phyloP scores from a whole-genome alignment of 2,329 filamentous ascomycete species.

The Cylindrodendrum hubeiense region DNA sequence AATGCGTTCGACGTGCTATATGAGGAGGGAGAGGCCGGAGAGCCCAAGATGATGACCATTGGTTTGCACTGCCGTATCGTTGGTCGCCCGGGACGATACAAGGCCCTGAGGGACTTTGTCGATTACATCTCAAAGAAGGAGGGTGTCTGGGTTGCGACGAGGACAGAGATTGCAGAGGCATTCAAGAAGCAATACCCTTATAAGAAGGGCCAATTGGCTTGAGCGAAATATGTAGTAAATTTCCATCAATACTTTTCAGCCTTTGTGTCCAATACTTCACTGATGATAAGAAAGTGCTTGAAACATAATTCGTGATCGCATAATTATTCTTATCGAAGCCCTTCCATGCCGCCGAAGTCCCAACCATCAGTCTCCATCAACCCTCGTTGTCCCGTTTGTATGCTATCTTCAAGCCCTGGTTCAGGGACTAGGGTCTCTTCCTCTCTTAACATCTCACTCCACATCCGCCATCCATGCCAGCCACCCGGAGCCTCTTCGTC shows the following conservation, averaged over 20 bases:
- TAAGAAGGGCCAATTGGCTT: constrained; percentile 53
- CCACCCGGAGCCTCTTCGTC: constrained; percentile 45
- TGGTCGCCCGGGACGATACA: constrained; percentile 64
- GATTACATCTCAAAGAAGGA: constrained; percentile 65
- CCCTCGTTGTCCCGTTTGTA: too few species aligned
- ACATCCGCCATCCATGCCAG: constrained; percentile 46
- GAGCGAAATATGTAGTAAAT: background rate
- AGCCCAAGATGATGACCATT: constrained; percentile 70
- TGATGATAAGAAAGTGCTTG: too few species aligned
- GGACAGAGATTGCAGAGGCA: constrained; percentile 64
- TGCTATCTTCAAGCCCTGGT: too few species aligned
- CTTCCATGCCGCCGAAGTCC: too few species aligned
- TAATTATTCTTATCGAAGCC: too few species aligned
- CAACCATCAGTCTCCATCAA: too few species aligned
- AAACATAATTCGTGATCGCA: too few species aligned
- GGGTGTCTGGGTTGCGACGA: constrained; percentile 65
- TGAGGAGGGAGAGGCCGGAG: constrained; percentile 59
- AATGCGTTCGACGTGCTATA: constrained; percentile 66
- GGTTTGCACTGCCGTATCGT: constrained; percentile 66
- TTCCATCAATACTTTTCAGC: too few species aligned
- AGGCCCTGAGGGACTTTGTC: constrained; percentile 64
- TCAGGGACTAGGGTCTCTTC: background rate
- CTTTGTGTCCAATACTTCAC: too few species aligned
- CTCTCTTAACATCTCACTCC: constrained; percentile 43
- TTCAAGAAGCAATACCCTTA: constrained; percentile 63